These are phyloP conservation scores for Dalbergia cultrata DNA, from an alignment of 306 rosid genomes.

Conservation along the genomic window DNA sequence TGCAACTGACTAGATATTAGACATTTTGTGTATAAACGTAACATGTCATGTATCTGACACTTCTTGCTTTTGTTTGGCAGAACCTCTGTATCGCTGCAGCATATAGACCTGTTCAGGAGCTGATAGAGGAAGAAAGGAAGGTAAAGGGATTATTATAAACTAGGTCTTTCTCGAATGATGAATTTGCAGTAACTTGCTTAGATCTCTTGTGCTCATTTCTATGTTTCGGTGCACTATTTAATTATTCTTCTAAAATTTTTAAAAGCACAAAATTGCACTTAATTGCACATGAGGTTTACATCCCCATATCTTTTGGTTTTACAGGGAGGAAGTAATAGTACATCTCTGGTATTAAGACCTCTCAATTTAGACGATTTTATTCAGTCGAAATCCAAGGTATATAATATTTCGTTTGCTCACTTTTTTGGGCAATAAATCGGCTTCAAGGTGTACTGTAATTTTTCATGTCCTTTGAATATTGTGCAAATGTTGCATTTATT, in stretches of 20 bases:
- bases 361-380: slow-evolving; percentile 85
- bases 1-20: slow-evolving; percentile 5
- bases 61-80: slow-evolving; percentile 55
- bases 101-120: slow-evolving; percentile 95
- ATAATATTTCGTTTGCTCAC: not conserved
- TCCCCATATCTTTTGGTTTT: not conserved
- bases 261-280: too few relatives aligned
- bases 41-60: slow-evolving; percentile 28
- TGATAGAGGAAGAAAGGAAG: slow-evolving; percentile 80
- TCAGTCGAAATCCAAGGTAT: slow-evolving; percentile 87
- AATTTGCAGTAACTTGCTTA: too few relatives aligned
- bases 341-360: slow-evolving; percentile 55
- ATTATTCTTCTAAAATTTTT: too few relatives aligned
- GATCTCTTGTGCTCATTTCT: too few relatives aligned
- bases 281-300: too few relatives aligned
- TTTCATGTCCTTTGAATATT: too few relatives aligned
- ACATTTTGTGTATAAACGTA: slow-evolving; percentile 1
- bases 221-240: too few relatives aligned
- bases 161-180: too few relatives aligned
- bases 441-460: too few relatives aligned
- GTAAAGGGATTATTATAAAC: slow-evolving; percentile 46
- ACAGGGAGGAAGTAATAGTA: slow-evolving; percentile 57
- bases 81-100: slow-evolving; percentile 98
- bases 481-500: too few relatives aligned
- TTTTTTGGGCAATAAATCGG: not conserved